A percentile compares a stretch with the other conserved stretches of the same genome.
Conservation (phyloP, 129 eudicot species). For the Apium graveolens region DNA sequence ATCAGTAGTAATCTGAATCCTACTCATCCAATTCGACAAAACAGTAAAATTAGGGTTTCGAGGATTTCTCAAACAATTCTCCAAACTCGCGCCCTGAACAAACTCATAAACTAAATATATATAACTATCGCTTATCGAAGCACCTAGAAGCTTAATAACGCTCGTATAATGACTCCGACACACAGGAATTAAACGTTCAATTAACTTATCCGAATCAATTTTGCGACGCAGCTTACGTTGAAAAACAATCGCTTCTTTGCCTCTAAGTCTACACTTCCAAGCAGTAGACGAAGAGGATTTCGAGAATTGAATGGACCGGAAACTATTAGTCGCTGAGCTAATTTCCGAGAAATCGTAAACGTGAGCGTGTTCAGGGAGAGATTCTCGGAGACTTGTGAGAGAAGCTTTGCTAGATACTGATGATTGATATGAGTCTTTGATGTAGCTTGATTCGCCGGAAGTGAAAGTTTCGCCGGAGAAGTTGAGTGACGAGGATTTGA, state of each 20-base stretch:
- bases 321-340: conserved; percentile 52
- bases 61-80: conserved; percentile 51
- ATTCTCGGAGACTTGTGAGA: conserved; percentile 52
- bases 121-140: conserved; percentile 56
- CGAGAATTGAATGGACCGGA: conserved; percentile 24
- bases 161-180: conserved; percentile 73
- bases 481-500: conserved; percentile 12
- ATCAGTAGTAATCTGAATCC: conserved; percentile 57
- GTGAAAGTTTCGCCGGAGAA: conserved; percentile 15
- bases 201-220: conserved; percentile 34
- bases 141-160: conserved; percentile 58
- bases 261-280: conserved; percentile 69
- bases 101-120: conserved; percentile 73
- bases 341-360: conserved; percentile 63
- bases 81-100: conserved; percentile 46
- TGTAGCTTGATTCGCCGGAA: conserved; percentile 33
- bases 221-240: conserved; percentile 59
- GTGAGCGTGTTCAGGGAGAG: conserved; percentile 51
- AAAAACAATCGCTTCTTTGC: conserved; percentile 36
- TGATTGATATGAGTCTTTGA: conserved; percentile 39
- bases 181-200: conserved; percentile 39
- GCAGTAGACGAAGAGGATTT: conserved; percentile 58
- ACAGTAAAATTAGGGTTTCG: conserved; percentile 59
- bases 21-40: conserved; percentile 56
- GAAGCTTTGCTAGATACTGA: conserved; percentile 39